Evolutionary conservation across 805 yeast genomes (phyloP).

Genomic region (Naumovozyma dairenensis): DNA sequence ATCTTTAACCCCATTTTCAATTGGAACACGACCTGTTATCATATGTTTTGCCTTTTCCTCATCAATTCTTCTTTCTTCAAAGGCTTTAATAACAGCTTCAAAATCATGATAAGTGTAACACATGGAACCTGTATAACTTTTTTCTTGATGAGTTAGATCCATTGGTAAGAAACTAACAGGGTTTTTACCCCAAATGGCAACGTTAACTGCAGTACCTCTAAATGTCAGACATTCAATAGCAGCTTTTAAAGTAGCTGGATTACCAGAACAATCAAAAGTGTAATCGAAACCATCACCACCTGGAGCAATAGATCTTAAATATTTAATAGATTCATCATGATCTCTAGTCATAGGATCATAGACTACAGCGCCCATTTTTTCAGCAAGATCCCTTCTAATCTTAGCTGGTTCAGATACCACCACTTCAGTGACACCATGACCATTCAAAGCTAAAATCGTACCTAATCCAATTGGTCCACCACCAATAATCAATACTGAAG

Average conservation of each 20-base stretch:
- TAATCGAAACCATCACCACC: constrained; percentile 40
- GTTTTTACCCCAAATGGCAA: constrained; percentile 54
- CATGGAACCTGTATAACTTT: constrained; percentile 49
- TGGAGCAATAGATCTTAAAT: constrained; percentile 34
- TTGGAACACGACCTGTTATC: constrained; percentile 43
- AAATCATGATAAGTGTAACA: constrained; percentile 52
- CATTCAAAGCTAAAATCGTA: constrained; percentile 46
- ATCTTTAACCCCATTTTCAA: constrained; percentile 41
- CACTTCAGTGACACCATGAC: constrained; percentile 40
- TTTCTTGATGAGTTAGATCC: constrained; percentile 48
- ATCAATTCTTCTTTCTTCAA: constrained; percentile 37
- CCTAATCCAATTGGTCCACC: constrained; percentile 59
- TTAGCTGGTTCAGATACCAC: constrained; percentile 45
- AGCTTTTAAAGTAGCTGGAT: constrained; percentile 40
- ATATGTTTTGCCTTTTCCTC: constrained; percentile 36
- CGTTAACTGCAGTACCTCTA: constrained; percentile 50
- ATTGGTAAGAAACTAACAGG: constrained; percentile 44
- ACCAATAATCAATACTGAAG: constrained; percentile 43
- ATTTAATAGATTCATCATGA: constrained; percentile 30
- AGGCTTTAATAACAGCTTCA: constrained; percentile 45
- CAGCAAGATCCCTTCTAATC: constrained; percentile 43
- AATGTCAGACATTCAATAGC: constrained; percentile 42
- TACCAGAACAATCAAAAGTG: constrained; percentile 46
- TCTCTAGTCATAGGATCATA: constrained; percentile 39
- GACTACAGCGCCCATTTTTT: constrained; percentile 37